A percentile compares a stretch with the other conserved stretches of the same genome.
Evolutionary conservation across 768 basidiomycete species (phyloP).

Genomic region (Mycena amicta): DNA sequence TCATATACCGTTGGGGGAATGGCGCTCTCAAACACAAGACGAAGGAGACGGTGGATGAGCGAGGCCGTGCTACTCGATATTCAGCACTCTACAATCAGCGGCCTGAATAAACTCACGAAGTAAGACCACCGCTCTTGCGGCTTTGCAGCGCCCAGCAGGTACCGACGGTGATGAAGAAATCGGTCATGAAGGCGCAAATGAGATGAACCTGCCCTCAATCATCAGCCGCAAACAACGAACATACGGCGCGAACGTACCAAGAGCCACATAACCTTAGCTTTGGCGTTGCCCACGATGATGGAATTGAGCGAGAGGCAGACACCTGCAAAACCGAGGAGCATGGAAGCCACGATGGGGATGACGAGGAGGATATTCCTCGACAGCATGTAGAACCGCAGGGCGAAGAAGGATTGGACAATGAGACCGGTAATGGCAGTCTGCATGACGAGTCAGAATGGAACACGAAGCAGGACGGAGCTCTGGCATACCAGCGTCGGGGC

Average conservation of each 20-base stretch:
- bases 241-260: slow-evolving; percentile 12
- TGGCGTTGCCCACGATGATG: slow-evolving; percentile 13
- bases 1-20: slow-evolving; percentile 10
- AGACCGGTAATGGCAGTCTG: slow-evolving; percentile 13
- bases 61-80: no score
- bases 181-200: slow-evolving; percentile 14
- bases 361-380: slow-evolving; percentile 1
- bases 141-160: slow-evolving; percentile 8
- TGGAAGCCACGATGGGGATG: slow-evolving; percentile 6
- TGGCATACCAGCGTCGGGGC: slow-evolving; percentile 12
- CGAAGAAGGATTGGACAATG: slow-evolving; percentile 20
- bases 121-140: slow-evolving; percentile 9
- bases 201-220: slow-evolving; percentile 23
- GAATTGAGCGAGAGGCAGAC: slow-evolving; percentile 13
- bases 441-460: neutral
- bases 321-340: slow-evolving; percentile 16
- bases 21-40: slow-evolving; percentile 17
- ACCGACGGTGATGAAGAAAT: slow-evolving; percentile 15
- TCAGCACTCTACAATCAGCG: no score
- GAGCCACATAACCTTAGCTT: slow-evolving; percentile 20
- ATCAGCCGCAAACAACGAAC: no score
- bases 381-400: slow-evolving; percentile 15
- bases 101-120: no score
- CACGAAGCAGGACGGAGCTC: neutral
- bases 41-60: slow-evolving; percentile 15